These are phyloP conservation scores for Fusarium zealandicum DNA, from an alignment of 2,329 filamentous ascomycete species.

Conservation along the genomic window DNA sequence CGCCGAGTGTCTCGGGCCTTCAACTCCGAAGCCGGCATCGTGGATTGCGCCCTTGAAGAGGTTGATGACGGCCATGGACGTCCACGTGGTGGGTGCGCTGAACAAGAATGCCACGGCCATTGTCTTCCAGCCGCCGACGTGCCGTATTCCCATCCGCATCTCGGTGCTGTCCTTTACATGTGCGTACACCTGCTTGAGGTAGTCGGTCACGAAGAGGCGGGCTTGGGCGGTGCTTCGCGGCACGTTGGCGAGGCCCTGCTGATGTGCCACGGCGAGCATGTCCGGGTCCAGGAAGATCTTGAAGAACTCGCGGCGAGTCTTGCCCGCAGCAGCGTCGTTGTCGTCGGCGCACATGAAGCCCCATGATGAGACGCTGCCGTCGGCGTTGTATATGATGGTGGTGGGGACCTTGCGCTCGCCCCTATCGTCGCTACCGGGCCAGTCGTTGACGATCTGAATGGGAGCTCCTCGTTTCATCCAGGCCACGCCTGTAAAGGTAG, in stretches of 20 bases:
- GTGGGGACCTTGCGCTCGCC: constrained; percentile 64
- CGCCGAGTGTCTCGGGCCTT: constrained; percentile 49
- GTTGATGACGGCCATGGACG: constrained; percentile 57
- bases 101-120: constrained; percentile 62
- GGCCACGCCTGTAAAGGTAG: constrained; percentile 54
- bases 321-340: constrained; percentile 45
- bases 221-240: constrained; percentile 53
- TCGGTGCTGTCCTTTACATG: constrained; percentile 57
- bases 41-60: constrained; percentile 56
- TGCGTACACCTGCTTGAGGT: constrained; percentile 55
- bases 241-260: constrained; percentile 52
- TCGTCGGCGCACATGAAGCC: constrained; percentile 60
- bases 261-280: constrained; percentile 52
- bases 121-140: constrained; percentile 51
- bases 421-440: constrained; percentile 60
- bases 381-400: constrained; percentile 55
- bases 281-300: constrained; percentile 61
- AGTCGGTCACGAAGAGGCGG: constrained; percentile 57
- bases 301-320: constrained; percentile 58
- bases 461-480: constrained; percentile 51
- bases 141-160: constrained; percentile 48
- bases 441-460: constrained; percentile 58
- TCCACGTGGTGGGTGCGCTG: constrained; percentile 65
- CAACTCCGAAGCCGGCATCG: constrained; percentile 57
- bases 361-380: constrained; percentile 56